Percentiles rank a stretch among this genome's conserved stretches.
These are phyloP conservation scores for Fusarium illudens DNA, from an alignment of 2,329 filamentous ascomycete genomes.

Conservation along the genomic window DNA sequence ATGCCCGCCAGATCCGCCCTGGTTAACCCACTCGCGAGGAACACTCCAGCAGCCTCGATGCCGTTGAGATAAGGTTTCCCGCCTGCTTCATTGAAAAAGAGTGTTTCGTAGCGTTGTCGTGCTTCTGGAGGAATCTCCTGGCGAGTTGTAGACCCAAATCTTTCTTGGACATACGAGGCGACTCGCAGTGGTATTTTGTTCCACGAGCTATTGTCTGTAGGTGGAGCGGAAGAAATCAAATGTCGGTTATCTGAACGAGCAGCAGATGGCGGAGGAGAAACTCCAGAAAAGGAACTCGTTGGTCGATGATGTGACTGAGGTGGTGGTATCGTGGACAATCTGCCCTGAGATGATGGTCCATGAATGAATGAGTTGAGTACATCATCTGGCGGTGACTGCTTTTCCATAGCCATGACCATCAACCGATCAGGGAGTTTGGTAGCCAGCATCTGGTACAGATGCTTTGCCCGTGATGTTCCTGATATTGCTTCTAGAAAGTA, in stretches of 20 bases:
- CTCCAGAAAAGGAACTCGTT: background rate
- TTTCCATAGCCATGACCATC: background rate
- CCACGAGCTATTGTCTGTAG: background rate
- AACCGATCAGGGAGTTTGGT: background rate
- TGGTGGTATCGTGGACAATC: background rate
- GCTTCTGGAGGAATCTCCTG: slow-evolving; percentile 6
- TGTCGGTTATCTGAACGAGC: background rate
- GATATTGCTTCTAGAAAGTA: slow-evolving; percentile 10
- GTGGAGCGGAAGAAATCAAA: background rate
- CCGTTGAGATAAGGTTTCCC: slow-evolving; percentile 27
- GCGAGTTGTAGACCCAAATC: background rate
- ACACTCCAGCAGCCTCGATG: slow-evolving; percentile 31
- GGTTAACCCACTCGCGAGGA: slow-evolving; percentile 26
- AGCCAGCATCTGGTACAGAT: slow-evolving; percentile 10
- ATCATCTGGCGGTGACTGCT: background rate
- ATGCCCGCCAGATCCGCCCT: slow-evolving; percentile 31
- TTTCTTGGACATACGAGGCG: background rate
- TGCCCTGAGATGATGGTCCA: background rate
- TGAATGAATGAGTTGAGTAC: background rate
- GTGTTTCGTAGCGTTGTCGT: slow-evolving; percentile 6
- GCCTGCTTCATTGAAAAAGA: slow-evolving; percentile 4
- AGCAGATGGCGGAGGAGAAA: background rate
- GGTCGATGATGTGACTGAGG: background rate
- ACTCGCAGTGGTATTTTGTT: background rate
- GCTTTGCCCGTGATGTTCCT: background rate